Conservation (phyloP, 2,329 filamentous ascomycete genomes). For the Trichoderma asperellum region DNA sequence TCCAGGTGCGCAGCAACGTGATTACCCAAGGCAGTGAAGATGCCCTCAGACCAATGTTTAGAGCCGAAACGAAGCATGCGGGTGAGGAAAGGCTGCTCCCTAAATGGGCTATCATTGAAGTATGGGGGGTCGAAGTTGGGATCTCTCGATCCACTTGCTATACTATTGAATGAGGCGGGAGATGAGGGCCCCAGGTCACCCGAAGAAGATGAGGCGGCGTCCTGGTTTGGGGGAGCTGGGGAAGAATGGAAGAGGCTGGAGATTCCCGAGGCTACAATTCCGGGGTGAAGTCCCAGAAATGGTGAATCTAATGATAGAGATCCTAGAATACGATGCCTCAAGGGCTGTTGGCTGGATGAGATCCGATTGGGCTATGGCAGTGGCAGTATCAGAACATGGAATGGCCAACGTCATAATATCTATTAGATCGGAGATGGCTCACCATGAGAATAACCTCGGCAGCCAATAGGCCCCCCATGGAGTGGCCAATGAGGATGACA, state of each 20-base stretch:
- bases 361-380: slow-evolving; percentile 40
- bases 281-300: slow-evolving; percentile 85
- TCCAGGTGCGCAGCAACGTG: slow-evolving; percentile 81
- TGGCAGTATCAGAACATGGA: slow-evolving; percentile 9
- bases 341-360: slow-evolving; percentile 45
- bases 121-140: slow-evolving; percentile 78
- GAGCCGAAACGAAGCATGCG: slow-evolving; percentile 75
- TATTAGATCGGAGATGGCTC: slow-evolving; percentile 30
- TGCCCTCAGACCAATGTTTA: slow-evolving; percentile 74
- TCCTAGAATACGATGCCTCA: slow-evolving; percentile 78
- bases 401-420: neutral
- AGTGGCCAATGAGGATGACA: slow-evolving; percentile 82
- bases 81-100: slow-evolving; percentile 70
- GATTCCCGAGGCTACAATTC: slow-evolving; percentile 81
- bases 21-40: slow-evolving; percentile 70
- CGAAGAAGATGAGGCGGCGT: slow-evolving; percentile 16
- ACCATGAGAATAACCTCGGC: slow-evolving; percentile 76
- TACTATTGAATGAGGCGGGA: slow-evolving; percentile 15
- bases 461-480: slow-evolving; percentile 83
- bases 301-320: slow-evolving; percentile 84
- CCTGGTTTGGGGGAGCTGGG: slow-evolving; percentile 35
- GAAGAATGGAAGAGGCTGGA: slow-evolving; percentile 71
- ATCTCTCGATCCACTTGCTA: slow-evolving; percentile 43
- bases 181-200: slow-evolving; percentile 23
- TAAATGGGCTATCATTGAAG: slow-evolving; percentile 71